A percentile compares a stretch with the other conserved stretches of the same genome.
Conservation (phyloP, 148 eudicot species). For the Vaccinium corymbosum region DNA sequence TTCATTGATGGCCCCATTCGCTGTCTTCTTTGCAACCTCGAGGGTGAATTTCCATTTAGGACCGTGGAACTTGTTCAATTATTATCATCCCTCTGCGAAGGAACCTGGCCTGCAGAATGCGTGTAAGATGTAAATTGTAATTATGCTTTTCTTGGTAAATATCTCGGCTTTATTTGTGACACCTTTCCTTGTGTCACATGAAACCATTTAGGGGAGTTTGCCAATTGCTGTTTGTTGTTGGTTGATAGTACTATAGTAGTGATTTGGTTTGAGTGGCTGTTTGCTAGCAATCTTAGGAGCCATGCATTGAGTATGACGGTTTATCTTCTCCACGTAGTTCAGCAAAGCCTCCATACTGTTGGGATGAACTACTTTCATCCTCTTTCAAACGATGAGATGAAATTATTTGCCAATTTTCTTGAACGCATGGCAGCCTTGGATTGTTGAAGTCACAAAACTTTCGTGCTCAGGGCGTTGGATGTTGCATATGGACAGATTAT, state of each 20-base stretch:
- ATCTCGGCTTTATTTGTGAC: constrained; percentile 8
- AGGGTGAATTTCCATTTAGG: constrained; percentile 85
- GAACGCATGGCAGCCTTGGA: neutral
- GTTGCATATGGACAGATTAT: neutral
- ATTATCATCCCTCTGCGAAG: constrained; percentile 82
- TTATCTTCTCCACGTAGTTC: neutral
- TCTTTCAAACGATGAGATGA: neutral
- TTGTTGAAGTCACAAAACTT: neutral
- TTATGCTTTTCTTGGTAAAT: neutral
- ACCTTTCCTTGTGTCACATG: constrained; percentile 4
- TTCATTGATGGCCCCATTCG: constrained; percentile 91
- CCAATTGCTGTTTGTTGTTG: neutral
- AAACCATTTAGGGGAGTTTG: constrained; percentile 11
- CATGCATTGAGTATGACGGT: neutral
- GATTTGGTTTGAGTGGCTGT: neutral
- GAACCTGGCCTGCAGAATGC: constrained; percentile 96
- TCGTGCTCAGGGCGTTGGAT: constrained; percentile 1
- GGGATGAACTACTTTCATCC: neutral
- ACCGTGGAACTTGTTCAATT: constrained; percentile 56
- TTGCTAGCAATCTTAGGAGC: neutral
- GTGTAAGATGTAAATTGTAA: constrained; percentile 57
- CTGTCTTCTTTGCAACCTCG: constrained; percentile 76
- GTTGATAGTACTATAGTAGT: neutral
- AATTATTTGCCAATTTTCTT: neutral
- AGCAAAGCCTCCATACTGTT: neutral